Evolutionary conservation across 2,329 filamentous ascomycete genomes (phyloP).

Genomic region (Capronia epimyces): DNA sequence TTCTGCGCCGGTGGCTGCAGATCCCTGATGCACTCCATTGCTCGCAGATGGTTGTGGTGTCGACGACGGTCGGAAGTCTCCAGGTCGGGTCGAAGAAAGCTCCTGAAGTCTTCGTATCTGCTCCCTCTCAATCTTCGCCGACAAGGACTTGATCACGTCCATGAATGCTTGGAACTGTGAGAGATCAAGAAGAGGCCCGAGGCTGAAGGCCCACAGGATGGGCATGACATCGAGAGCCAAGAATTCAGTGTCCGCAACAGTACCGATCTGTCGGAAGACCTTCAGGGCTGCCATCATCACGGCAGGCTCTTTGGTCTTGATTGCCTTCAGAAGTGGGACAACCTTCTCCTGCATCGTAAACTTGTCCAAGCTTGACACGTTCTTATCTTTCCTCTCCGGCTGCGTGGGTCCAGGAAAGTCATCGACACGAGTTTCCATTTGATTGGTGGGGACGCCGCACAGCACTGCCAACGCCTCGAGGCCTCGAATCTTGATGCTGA

Average conservation of each 20-base stretch:
- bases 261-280: constrained; percentile 77
- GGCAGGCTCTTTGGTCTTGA: constrained; percentile 96
- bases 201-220: constrained; percentile 82
- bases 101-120: constrained; percentile 85
- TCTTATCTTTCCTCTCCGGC: constrained; percentile 46
- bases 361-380: constrained; percentile 81
- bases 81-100: constrained; percentile 53
- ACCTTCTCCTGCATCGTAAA: constrained; percentile 99
- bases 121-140: constrained; percentile 75
- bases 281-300: constrained; percentile 92
- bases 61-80: constrained; percentile 37
- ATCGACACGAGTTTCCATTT: constrained; percentile 66
- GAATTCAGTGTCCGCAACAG: constrained; percentile 79
- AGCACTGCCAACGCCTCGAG: constrained; percentile 85
- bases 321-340: constrained; percentile 78
- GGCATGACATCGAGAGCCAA: constrained; percentile 87
- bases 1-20: constrained; percentile 50
- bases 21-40: constrained; percentile 33
- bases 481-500: constrained; percentile 90
- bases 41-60: constrained; percentile 30
- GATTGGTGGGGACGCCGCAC: constrained; percentile 66
- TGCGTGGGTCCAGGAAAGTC: constrained; percentile 65
- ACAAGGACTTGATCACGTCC: constrained; percentile 76
- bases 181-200: constrained; percentile 82
- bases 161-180: constrained; percentile 87